phyloP scores from a whole-genome alignment of 2,329 filamentous ascomycete species.

The Alternaria dauci region DNA sequence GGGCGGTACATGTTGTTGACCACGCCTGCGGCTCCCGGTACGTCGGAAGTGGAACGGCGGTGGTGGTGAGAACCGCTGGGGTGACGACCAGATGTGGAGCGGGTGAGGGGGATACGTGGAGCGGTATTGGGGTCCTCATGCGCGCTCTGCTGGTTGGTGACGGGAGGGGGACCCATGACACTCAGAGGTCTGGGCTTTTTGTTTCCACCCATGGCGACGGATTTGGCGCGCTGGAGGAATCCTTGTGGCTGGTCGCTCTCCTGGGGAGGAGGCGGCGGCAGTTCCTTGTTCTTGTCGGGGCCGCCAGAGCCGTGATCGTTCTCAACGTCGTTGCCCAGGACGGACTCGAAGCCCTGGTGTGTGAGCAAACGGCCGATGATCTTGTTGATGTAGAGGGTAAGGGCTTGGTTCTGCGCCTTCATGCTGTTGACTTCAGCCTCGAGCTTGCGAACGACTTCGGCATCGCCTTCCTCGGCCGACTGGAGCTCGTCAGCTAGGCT shows the following conservation, averaged over 20 bases:
- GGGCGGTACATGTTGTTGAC: slow-evolving; percentile 91
- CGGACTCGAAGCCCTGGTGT: slow-evolving; percentile 93
- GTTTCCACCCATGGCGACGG: slow-evolving; percentile 59
- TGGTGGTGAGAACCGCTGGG: slow-evolving; percentile 51
- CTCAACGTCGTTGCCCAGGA: slow-evolving; percentile 78
- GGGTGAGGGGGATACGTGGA: slow-evolving; percentile 75
- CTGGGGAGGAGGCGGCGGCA: slow-evolving; percentile 75
- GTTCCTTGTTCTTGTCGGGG: slow-evolving; percentile 78
- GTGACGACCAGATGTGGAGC: slow-evolving; percentile 61
- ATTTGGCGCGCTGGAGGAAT: slow-evolving; percentile 68
- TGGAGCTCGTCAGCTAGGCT: slow-evolving; percentile 83
- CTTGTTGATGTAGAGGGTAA: slow-evolving; percentile 98
- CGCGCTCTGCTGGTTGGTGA: slow-evolving; percentile 39
- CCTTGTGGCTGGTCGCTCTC: slow-evolving; percentile 56
- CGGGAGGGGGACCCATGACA: slow-evolving; percentile 39
- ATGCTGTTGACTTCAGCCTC: slow-evolving; percentile 80
- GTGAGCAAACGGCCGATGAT: slow-evolving; percentile 95
- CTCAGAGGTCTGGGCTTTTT: slow-evolving; percentile 57
- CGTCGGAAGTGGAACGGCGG: slow-evolving; percentile 56
- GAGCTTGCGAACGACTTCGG: slow-evolving; percentile 65
- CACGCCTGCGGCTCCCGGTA: slow-evolving; percentile 71
- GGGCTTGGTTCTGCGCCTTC: slow-evolving; percentile 95
- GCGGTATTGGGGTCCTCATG: slow-evolving; percentile 74
- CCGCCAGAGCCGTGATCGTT: slow-evolving; percentile 27
- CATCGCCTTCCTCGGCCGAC: slow-evolving; percentile 64